Evolutionary conservation across 345 rosid genomes (phyloP), one percentile per base, ranked within the genome.

Genomic region (Syzygium aromaticum): DNA sequence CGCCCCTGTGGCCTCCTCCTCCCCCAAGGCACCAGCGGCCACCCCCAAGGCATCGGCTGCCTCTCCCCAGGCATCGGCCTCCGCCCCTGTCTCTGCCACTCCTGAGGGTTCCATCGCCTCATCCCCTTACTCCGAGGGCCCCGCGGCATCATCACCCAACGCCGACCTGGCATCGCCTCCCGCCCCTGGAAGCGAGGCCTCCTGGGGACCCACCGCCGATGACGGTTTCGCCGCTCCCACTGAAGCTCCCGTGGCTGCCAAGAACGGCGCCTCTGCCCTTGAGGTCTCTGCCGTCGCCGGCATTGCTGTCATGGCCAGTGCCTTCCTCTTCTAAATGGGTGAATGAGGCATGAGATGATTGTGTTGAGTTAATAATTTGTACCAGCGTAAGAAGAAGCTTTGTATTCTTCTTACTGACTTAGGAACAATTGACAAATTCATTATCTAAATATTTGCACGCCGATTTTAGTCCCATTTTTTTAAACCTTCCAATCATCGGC

Each of bases 241-340:
- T 3, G 78, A 59, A 2, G 78, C 86, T 33, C 83, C 86, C 17
- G 52, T 0, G 30, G 40, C 43, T 8, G 16, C 86, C 25, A 12
- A 27, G 16, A 83, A 82, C 84, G 83, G 67, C 3, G 86, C 67
- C 84, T 51, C 86, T 5, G 5, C 46, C 52, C 53, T 88, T 51
- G 52, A 86, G 86, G 28, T 82, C 86, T 80, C 89, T 19, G 54
- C 87, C 16, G 11, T 84, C 5, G 86, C 64, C 4, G 83, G 87
- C 25, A 54, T 83, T 33, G 86, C 87, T n/a, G 54, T 51, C 28
- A 51, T 84, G 16, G 87, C 83, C 5, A 84, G 89, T 33, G 80
- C 83, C 22, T 46, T 88, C 86, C 40, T 88, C 67, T 88, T 86
- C 86, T 86, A 53, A 84, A 84, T 84, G 33, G 83, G 85, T 49